Conservation (phyloP, 768 basidiomycete species). For the Leccinum sublutescens region DNA sequence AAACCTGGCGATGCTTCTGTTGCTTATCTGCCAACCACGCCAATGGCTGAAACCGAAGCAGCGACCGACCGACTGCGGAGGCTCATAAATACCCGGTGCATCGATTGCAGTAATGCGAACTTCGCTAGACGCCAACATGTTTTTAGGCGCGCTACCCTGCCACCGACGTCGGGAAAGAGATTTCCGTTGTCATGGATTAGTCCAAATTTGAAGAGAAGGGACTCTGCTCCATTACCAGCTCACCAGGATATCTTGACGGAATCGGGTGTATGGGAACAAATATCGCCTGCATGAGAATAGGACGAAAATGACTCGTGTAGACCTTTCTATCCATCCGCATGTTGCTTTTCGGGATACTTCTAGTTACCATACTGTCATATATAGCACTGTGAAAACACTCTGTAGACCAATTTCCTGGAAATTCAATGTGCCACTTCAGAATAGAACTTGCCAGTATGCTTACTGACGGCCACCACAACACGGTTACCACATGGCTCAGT, state of each 20-base stretch:
- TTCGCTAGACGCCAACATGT: slow-evolving; percentile 7
- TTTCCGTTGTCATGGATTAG: slow-evolving; percentile 2
- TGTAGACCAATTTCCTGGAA: too few species aligned
- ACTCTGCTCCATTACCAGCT: neutral
- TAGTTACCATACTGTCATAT: too few species aligned
- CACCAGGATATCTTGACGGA: slow-evolving; percentile 20
- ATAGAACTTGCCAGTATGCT: too few species aligned
- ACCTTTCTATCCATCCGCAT: too few species aligned
- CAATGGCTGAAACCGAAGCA: neutral
- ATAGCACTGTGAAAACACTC: too few species aligned
- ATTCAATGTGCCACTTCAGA: too few species aligned
- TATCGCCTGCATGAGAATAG: neutral
- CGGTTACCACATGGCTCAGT: too few species aligned
- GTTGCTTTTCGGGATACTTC: too few species aligned
- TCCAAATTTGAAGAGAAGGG: neutral
- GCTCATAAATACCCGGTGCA: slow-evolving; percentile 22
- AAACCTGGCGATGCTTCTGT: slow-evolving; percentile 9
- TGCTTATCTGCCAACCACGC: slow-evolving; percentile 16
- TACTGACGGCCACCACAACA: too few species aligned
- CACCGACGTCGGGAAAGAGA: slow-evolving; percentile 6
- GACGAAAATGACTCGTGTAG: too few species aligned
- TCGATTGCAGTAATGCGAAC: slow-evolving; percentile 22
- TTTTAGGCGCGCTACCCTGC: slow-evolving; percentile 10
- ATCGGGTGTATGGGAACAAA: slow-evolving; percentile 23
- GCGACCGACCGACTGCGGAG: slow-evolving; percentile 6